Evolutionary conservation across 768 basidiomycete species (phyloP).

Genomic region (Favolaschia claudopus): DNA sequence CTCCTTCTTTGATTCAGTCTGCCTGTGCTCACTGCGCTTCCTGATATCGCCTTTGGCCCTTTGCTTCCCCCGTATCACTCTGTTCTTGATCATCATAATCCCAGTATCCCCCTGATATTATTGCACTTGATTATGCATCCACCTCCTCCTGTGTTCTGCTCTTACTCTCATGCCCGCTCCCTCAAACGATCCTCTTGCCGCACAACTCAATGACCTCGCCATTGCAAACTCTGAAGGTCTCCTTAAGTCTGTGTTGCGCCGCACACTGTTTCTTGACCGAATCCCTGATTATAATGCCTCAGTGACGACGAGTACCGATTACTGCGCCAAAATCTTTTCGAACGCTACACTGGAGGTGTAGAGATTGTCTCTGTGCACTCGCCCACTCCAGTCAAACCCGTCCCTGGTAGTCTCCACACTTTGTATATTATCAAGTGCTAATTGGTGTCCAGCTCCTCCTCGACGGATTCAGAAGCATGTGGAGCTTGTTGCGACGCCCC

Average conservation of each 20-base stretch:
- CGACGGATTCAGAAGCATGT: conserved; percentile 33
- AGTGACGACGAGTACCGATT: conserved; percentile 81
- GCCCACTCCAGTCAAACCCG: conserved; percentile 32
- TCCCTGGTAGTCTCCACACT: conserved; percentile 18
- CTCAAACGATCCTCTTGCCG: conserved; percentile 58
- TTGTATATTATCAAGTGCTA: neutral
- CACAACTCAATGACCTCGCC: conserved; percentile 73
- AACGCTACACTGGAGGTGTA: conserved; percentile 54
- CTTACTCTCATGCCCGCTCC: conserved; percentile 32
- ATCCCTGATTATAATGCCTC: no score
- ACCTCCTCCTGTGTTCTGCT: conserved; percentile 29
- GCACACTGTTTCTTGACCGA: neutral
- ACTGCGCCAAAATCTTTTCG: conserved; percentile 72
- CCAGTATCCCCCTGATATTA: conserved; percentile 17
- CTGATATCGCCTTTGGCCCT: no score
- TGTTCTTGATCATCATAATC: conserved; percentile 9
- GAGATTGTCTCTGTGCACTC: conserved; percentile 35
- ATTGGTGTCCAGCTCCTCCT: conserved; percentile 25
- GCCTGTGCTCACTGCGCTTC: no score
- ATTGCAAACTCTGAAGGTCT: conserved; percentile 70
- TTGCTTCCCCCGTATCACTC: no score
- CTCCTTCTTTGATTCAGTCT: no score
- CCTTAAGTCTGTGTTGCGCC: conserved; percentile 55
- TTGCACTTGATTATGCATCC: conserved; percentile 9
- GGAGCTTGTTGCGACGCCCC: conserved; percentile 13